phyloP scores from a whole-genome alignment of 2,329 filamentous ascomycete genomes.

The Podosphaera fusca region DNA sequence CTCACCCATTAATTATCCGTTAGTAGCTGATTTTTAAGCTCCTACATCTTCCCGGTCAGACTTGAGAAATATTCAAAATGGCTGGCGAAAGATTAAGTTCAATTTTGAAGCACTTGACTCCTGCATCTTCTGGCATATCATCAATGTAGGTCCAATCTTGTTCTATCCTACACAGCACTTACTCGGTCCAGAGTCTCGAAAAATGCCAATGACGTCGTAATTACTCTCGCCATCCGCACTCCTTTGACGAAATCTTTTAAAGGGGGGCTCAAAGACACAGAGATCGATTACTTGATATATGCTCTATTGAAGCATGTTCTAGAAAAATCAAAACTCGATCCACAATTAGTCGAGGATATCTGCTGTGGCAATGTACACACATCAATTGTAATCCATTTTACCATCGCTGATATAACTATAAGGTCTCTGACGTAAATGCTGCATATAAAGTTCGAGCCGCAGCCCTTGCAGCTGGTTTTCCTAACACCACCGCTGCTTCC shows the following conservation, averaged over 20 bases:
- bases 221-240: conserved; percentile 76
- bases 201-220: conserved; percentile 90
- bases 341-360: conserved; percentile 67
- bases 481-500: conserved; percentile 63
- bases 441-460: conserved; percentile 82
- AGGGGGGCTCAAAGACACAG: conserved; percentile 87
- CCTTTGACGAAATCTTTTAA: conserved; percentile 74
- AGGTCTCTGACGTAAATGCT: conserved; percentile 68
- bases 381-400: neutral
- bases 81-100: conserved; percentile 67
- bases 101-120: conserved; percentile 67
- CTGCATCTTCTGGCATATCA: conserved; percentile 45
- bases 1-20: neutral
- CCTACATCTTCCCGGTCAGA: neutral
- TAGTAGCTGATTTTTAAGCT: neutral
- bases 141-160: conserved; percentile 45
- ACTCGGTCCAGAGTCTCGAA: conserved; percentile 46
- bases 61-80: conserved; percentile 26
- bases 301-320: conserved; percentile 57
- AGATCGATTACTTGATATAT: conserved; percentile 67
- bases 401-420: conserved; percentile 1
- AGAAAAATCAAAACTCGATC: conserved; percentile 53
- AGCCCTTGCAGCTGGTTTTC: conserved; percentile 74
- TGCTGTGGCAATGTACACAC: conserved; percentile 64
- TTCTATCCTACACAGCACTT: neutral